These are phyloP conservation scores for Colletotrichum sp. DNA, from an alignment of 2,329 filamentous ascomycete species.

Conservation along the genomic window DNA sequence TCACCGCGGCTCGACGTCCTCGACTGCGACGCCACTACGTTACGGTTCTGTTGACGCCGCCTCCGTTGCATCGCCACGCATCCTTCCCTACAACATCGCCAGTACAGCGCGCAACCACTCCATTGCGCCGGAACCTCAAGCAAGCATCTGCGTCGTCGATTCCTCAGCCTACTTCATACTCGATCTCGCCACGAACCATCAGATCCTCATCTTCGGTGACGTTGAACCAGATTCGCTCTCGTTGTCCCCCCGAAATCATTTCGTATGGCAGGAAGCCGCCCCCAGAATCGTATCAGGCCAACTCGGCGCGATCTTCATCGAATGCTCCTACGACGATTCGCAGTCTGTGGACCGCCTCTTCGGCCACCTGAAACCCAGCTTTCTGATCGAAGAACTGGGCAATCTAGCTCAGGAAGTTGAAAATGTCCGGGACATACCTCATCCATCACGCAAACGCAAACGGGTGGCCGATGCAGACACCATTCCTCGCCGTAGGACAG, in stretches of 20 bases:
- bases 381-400: conserved; percentile 79
- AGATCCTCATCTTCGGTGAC: conserved; percentile 94
- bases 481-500: conserved; percentile 13
- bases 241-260: conserved; percentile 77
- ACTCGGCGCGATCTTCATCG: conserved; percentile 86
- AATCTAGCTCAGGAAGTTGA: conserved; percentile 74
- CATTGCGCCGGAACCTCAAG: conserved; percentile 26
- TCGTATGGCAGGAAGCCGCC: conserved; percentile 87
- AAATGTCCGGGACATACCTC: conserved; percentile 45
- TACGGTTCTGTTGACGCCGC: conserved; percentile 35
- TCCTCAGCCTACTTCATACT: conserved; percentile 95
- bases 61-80: conserved; percentile 23
- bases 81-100: conserved; percentile 7
- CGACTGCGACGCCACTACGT: conserved; percentile 14
- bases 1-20: conserved; percentile 58
- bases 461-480: conserved; percentile 48
- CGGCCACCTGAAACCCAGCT: conserved; percentile 85
- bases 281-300: conserved; percentile 78
- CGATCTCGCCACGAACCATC: conserved; percentile 69
- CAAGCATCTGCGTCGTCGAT: conserved; percentile 74
- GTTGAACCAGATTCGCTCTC: conserved; percentile 92
- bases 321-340: conserved; percentile 90
- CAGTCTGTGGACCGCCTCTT: conserved; percentile 81
- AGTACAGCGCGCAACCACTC: background rate
- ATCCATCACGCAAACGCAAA: conserved; percentile 66